A percentile compares a stretch with the other conserved stretches of the same genome.
Conservation (phyloP, 1,139 yeast species). For the Taiozyma onychis region DNA sequence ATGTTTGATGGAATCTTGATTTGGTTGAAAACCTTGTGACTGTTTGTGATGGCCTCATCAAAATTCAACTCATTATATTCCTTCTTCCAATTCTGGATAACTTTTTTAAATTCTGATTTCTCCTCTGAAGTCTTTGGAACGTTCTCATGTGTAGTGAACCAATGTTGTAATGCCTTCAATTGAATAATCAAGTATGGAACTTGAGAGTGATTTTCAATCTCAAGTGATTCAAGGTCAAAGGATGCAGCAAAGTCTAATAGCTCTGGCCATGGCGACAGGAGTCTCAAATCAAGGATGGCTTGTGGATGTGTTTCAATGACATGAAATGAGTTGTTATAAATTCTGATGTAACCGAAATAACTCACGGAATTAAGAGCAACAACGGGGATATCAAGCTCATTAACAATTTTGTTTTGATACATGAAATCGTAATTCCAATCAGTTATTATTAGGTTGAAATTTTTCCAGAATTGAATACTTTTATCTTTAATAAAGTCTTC, state of each 20-base stretch:
- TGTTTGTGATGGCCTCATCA: slow-evolving; percentile 60
- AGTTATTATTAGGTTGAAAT: slow-evolving; percentile 48
- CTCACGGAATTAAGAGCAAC: slow-evolving; percentile 51
- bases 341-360: slow-evolving; percentile 59
- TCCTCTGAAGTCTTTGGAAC: slow-evolving; percentile 44
- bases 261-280: slow-evolving; percentile 75
- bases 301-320: slow-evolving; percentile 75
- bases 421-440: slow-evolving; percentile 8
- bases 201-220: slow-evolving; percentile 53
- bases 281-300: slow-evolving; percentile 58
- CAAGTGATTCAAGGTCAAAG: slow-evolving; percentile 41
- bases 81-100: slow-evolving; percentile 34
- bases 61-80: slow-evolving; percentile 51
- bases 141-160: slow-evolving; percentile 33
- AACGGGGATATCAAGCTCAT: slow-evolving; percentile 41
- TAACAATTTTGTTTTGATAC: neutral
- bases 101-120: slow-evolving; percentile 39
- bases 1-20: slow-evolving; percentile 25
- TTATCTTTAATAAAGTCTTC: slow-evolving; percentile 16
- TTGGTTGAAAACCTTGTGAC: slow-evolving; percentile 42
- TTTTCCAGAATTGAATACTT: slow-evolving; percentile 39
- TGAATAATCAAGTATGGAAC: slow-evolving; percentile 71
- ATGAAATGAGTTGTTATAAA: slow-evolving; percentile 47
- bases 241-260: slow-evolving; percentile 47
- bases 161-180: slow-evolving; percentile 46